Percentiles rank a stretch among this genome's conserved stretches.
Evolutionary conservation across 345 rosid genomes (phyloP).

Genomic region (Mercurialis annua): DNA sequence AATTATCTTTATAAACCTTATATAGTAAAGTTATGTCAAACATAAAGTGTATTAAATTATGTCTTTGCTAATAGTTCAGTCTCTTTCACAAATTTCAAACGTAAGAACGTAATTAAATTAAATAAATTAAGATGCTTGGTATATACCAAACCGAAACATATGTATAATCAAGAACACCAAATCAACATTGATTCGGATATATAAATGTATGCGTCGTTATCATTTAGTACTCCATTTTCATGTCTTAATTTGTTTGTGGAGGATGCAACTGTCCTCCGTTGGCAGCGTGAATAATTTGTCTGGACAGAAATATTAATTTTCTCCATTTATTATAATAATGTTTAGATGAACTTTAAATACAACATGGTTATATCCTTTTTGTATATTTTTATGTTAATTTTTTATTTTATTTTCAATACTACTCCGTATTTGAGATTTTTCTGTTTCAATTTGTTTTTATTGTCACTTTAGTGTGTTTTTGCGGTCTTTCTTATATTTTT

Average conservation of each 20-base stretch:
- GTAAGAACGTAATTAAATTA: not conserved
- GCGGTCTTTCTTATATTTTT: no score
- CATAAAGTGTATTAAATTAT: not conserved
- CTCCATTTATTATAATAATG: not conserved
- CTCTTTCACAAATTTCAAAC: not conserved
- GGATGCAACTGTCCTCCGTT: no score
- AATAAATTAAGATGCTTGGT: slow-evolving; percentile 15
- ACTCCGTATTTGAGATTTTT: no score
- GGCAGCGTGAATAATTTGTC: not conserved
- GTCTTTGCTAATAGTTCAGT: not conserved
- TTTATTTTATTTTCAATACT: no score
- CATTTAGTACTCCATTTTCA: no score
- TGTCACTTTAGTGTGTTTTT: no score
- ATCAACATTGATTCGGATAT: slow-evolving; percentile 4
- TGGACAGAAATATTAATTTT: not conserved
- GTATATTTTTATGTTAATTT: no score
- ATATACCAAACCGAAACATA: slow-evolving; percentile 5
- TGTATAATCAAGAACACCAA: not conserved
- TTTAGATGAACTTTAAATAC: not conserved
- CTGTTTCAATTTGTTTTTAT: no score
- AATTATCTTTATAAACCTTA: not conserved
- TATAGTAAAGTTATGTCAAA: not conserved
- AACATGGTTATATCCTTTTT: no score
- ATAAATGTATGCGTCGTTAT: not conserved
- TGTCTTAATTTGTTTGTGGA: no score